phyloP scores from a whole-genome alignment of 495 filamentous ascomycete genomes.

The Bombardia bombarda region DNA sequence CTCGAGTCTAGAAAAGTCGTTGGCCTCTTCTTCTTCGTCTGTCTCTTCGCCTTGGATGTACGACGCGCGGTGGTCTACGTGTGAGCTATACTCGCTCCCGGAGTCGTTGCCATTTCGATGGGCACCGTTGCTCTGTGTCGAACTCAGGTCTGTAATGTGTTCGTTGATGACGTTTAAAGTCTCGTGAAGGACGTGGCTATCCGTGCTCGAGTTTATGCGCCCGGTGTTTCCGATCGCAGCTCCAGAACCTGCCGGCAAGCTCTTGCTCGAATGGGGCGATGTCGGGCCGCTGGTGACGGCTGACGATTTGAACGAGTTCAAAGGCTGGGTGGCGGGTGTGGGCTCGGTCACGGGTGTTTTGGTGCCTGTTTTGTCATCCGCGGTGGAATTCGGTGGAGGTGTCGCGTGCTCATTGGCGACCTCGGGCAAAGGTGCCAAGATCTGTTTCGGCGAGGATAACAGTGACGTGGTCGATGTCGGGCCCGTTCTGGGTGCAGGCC shows the following conservation, averaged over 20 bases:
- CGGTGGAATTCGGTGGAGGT: conserved; percentile 16
- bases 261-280: conserved; percentile 11
- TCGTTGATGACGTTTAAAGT: conserved; percentile 96
- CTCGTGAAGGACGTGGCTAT: conserved; percentile 88
- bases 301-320: conserved; percentile 28
- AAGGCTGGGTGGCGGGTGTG: conserved; percentile 27
- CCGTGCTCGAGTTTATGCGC: conserved; percentile 34
- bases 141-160: conserved; percentile 90
- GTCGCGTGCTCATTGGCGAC: conserved; percentile 16
- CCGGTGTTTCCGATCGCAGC: conserved; percentile 12
- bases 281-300: conserved; percentile 9
- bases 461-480: conserved; percentile 13
- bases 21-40: conserved; percentile 60
- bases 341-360: conserved; percentile 28
- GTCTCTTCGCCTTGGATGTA: conserved; percentile 87
- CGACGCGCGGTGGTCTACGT: conserved; percentile 67
- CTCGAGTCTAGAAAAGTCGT: conserved; percentile 49
- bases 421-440: conserved; percentile 26
- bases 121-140: conserved; percentile 46
- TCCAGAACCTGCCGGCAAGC: conserved; percentile 10
- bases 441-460: conserved; percentile 17
- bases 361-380: conserved; percentile 32
- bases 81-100: conserved; percentile 81
- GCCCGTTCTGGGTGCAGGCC: conserved; percentile 39
- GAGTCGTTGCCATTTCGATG: conserved; percentile 64